Percentiles rank a stretch among this genome's conserved stretches.
phyloP scores from a whole-genome alignment of 169 alveolate genomes.

The Babesia microti region DNA sequence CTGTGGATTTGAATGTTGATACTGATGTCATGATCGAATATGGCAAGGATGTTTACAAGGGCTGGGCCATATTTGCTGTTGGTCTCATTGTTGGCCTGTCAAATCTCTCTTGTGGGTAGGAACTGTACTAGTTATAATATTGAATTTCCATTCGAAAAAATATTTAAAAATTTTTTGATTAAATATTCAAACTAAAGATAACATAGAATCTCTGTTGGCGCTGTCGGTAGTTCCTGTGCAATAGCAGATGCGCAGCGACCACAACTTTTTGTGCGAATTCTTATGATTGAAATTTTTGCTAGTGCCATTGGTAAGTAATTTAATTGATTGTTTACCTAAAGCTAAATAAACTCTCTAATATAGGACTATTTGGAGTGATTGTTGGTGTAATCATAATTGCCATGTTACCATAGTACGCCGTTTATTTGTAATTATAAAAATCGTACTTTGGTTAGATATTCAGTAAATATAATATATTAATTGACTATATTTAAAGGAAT shows the following conservation, averaged over 20 bases:
- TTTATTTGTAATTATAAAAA: background rate
- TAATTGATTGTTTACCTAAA: background rate
- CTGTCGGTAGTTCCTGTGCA: constrained; percentile 98
- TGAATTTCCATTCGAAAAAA: background rate
- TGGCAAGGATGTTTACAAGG: constrained; percentile 66
- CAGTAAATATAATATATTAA: too few species aligned
- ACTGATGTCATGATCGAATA: constrained; percentile 32
- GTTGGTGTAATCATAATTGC: constrained; percentile 60
- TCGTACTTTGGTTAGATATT: too few species aligned
- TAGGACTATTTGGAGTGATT: constrained; percentile 81
- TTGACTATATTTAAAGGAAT: too few species aligned
- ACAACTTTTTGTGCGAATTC: constrained; percentile 95
- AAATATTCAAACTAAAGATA: background rate
- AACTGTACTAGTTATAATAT: constrained; percentile 1
- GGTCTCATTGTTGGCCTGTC: constrained; percentile 99
- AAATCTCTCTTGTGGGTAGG: constrained; percentile 93
- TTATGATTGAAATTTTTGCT: constrained; percentile 97
- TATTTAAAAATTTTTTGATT: constrained; percentile 2
- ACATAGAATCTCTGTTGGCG: constrained; percentile 90
- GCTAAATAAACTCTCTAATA: too few species aligned
- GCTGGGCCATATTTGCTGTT: constrained; percentile 90
- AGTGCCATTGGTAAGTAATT: constrained; percentile 86
- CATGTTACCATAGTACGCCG: constrained; percentile 6
- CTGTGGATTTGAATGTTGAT: constrained; percentile 38
- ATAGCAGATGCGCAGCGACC: constrained; percentile 98